These are phyloP conservation scores for Hibiscus mutabilis DNA, from an alignment of 345 rosid species.

Conservation along the genomic window DNA sequence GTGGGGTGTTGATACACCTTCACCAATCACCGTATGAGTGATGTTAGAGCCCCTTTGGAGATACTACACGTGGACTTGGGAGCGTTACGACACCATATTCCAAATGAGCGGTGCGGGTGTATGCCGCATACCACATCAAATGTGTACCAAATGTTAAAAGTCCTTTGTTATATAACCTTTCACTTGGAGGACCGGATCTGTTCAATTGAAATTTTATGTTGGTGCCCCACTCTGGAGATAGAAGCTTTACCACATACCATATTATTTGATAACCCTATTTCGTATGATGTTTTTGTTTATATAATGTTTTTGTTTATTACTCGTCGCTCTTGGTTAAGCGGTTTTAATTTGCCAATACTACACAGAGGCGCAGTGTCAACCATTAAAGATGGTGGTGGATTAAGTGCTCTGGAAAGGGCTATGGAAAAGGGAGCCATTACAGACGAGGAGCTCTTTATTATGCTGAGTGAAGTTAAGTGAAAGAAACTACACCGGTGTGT, in stretches of 20 bases:
- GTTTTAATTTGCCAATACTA: background rate
- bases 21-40: background rate
- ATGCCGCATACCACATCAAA: too few species aligned
- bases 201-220: background rate
- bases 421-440: conserved; percentile 94
- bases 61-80: background rate
- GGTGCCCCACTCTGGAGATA: background rate
- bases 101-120: background rate
- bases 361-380: conserved; percentile 73
- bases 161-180: background rate
- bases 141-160: background rate
- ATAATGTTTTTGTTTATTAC: background rate
- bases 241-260: background rate
- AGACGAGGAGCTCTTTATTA: conserved; percentile 73
- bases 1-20: background rate
- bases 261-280: background rate
- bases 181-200: too few species aligned
- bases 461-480: conserved; percentile 52
- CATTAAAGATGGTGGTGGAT: conserved; percentile 64
- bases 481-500: background rate
- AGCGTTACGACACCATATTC: background rate
- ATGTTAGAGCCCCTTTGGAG: background rate
- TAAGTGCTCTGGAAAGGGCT: conserved; percentile 73
- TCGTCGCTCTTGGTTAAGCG: background rate
- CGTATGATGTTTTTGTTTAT: background rate